Conservation (phyloP, 495 filamentous ascomycete genomes). For the Podospora sp. region DNA sequence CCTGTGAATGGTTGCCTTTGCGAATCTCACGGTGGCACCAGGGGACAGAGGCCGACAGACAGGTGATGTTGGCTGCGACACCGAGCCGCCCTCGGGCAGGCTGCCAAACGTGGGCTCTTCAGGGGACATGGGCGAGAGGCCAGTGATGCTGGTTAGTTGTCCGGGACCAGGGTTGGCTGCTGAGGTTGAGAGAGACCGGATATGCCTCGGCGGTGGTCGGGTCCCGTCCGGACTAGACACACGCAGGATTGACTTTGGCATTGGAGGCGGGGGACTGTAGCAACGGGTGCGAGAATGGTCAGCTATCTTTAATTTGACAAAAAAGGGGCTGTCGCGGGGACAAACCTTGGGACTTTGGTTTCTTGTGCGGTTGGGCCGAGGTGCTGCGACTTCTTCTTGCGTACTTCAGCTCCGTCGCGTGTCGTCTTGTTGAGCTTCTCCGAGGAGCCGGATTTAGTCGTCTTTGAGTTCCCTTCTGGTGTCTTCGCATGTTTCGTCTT, state of each 20-base stretch:
- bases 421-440: constrained; percentile 33
- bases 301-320: background rate
- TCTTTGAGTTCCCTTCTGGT: constrained; percentile 26
- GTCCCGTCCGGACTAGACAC: constrained; percentile 33
- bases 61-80: constrained; percentile 23
- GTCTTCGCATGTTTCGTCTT: constrained; percentile 38
- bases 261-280: constrained; percentile 19
- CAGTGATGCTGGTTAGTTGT: constrained; percentile 18
- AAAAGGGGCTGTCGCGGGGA: background rate
- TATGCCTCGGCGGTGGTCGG: constrained; percentile 22
- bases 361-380: constrained; percentile 8
- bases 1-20: constrained; percentile 37
- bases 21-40: constrained; percentile 36
- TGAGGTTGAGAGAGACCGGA: constrained; percentile 25
- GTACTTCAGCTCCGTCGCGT: constrained; percentile 9
- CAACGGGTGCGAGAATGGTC: constrained; percentile 8
- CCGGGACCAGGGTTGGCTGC: constrained; percentile 17
- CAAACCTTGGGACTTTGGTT: constrained; percentile 26
- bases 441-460: constrained; percentile 26
- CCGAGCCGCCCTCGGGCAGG: constrained; percentile 18
- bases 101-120: background rate
- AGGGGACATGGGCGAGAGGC: constrained; percentile 7
- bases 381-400: constrained; percentile 17
- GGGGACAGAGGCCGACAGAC: constrained; percentile 28
- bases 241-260: constrained; percentile 38